These are phyloP conservation scores for Mortierella sp. DNA, from an alignment of 371 early-diverging fungal genomes.

Conservation along the genomic window DNA sequence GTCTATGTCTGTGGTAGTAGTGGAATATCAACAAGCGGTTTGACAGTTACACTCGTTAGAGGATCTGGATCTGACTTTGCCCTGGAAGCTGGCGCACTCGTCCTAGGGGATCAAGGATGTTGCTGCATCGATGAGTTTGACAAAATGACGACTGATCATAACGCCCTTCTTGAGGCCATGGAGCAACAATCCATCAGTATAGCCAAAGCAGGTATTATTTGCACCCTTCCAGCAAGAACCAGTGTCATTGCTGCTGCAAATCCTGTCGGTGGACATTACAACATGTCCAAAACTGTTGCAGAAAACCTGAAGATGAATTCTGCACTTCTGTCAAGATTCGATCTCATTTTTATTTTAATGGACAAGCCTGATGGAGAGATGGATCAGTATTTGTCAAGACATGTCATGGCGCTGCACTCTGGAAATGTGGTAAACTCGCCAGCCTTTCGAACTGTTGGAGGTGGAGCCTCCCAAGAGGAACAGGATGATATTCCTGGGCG, in stretches of 20 bases:
- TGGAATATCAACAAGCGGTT: conserved; percentile 79
- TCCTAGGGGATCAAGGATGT: conserved; percentile 98
- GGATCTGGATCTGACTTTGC: conserved; percentile 81
- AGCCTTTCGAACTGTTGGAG: conserved; percentile 58
- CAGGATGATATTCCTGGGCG: conserved; percentile 8
- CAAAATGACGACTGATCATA: conserved; percentile 99
- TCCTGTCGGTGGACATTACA: conserved; percentile 97
- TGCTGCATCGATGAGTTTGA: conserved; percentile 99
- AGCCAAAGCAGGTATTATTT: conserved; percentile 99
- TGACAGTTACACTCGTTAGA: conserved; percentile 82
- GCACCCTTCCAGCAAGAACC: conserved; percentile 96
- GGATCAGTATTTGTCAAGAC: conserved; percentile 89
- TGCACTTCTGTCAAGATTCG: conserved; percentile 95
- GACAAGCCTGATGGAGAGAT: conserved; percentile 88
- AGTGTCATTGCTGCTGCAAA: conserved; percentile 99
- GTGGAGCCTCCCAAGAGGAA: conserved; percentile 19
- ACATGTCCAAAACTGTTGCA: conserved; percentile 78
- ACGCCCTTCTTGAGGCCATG: conserved; percentile 99
- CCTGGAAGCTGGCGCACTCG: conserved; percentile 93
- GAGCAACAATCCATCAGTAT: conserved; percentile 99
- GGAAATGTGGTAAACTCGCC: conserved; percentile 75
- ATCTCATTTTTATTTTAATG: conserved; percentile 95
- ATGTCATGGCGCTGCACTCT: conserved; percentile 91
- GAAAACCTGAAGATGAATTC: conserved; percentile 83
- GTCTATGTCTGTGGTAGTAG: conserved; percentile 96